Evolutionary conservation across 371 early-diverging fungal genomes (phyloP), one percentile per base, ranked within the genome.

Genomic region (Amoeboaphelidium occidentale): DNA sequence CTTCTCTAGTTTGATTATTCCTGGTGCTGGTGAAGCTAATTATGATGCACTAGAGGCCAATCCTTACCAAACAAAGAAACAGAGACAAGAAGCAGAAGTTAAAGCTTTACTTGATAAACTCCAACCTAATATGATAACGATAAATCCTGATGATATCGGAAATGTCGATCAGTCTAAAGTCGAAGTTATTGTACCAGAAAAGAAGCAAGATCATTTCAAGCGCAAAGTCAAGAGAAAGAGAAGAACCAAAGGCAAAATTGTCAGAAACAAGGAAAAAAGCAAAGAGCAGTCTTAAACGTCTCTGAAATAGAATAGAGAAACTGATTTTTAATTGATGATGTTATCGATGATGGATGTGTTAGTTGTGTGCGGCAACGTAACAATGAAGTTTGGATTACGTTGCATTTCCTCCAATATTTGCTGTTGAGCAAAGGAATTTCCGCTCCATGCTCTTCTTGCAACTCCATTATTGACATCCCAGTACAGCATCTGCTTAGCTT

Each of bases 11-110:
- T 59, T 98, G 25, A 70, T 94, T 23, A 70, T 97, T 23, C 99
- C 99, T 17, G 93, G 90, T 28, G 54, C 90, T 28, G 96, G 97
- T 54, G 93, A 97, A 63, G 86, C 97, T 57, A 88, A 88, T 76
- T 93, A 81, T 70, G 97, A 97, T 64, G 70, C 83, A 13, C 58
- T 85, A 42, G 92, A 86, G 59, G 84, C 83, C 51, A 92, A 91
- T 67, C 97, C 94, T 27, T 97, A 74, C 76, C 78, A 85, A 63
- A 93, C 86, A 3, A 72, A 63, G 56, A 79, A 77, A 60, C 90
- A 92, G 64, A 70, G 93, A 53, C 79, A 78, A 63, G 90, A 96
- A 59, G 56, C 69, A 48, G 97, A 97, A 66, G 92, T 98, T 17
- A 83, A 81, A 58, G 59, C 64, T 51, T 66, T 98, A 43, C 60